A percentile compares a stretch with the other conserved stretches of the same genome.
Conservation (phyloP, 1,284 basidiomycete species). For the Ganoderma boninense region DNA sequence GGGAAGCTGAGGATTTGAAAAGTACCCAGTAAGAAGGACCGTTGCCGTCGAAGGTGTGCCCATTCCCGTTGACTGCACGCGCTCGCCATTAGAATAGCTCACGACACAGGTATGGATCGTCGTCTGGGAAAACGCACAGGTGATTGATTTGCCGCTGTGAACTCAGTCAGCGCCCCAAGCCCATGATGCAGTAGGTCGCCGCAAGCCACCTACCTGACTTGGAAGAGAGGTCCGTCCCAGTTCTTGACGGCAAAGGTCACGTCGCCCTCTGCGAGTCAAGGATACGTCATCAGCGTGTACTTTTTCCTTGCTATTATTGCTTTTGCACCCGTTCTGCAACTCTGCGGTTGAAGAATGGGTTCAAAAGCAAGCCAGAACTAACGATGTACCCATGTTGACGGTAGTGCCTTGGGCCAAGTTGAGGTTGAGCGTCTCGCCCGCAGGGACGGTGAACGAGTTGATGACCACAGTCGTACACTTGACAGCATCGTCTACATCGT, state of each 20-base stretch:
- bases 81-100: conserved; percentile 13
- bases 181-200: conserved; percentile 2
- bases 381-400: conserved; percentile 33
- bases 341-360: neutral
- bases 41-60: conserved; percentile 50
- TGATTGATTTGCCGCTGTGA: conserved; percentile 27
- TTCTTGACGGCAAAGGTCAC: conserved; percentile 33
- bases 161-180: neutral
- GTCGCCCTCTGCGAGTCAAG: conserved; percentile 30
- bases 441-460: conserved; percentile 39
- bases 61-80: conserved; percentile 48
- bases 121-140: conserved; percentile 21
- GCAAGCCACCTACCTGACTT: conserved; percentile 29
- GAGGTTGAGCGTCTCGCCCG: conserved; percentile 34
- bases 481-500: conserved; percentile 43
- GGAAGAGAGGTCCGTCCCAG: conserved; percentile 35
- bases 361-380: neutral
- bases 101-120: neutral
- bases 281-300: conserved; percentile 17
- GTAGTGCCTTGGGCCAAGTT: conserved; percentile 24
- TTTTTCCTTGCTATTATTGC: neutral
- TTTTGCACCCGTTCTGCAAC: conserved; percentile 8
- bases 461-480: conserved; percentile 48
- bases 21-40: conserved; percentile 50
- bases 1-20: neutral